A percentile compares a stretch with the other conserved stretches of the same genome.
phyloP scores from a whole-genome alignment of 2,329 filamentous ascomycete species.

The Xylogone sp. region DNA sequence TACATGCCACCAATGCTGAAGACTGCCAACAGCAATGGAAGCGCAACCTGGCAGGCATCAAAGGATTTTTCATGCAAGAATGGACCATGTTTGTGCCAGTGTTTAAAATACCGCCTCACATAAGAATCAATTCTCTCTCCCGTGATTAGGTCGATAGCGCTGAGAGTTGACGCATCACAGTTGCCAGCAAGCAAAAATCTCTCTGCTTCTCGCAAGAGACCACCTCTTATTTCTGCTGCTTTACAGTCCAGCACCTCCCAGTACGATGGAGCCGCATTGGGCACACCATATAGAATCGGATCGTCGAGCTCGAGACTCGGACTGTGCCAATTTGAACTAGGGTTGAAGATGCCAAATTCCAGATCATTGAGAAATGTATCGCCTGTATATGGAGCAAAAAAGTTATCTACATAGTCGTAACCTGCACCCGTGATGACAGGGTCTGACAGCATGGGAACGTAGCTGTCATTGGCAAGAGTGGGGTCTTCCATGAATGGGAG shows the following conservation, averaged over 20 bases:
- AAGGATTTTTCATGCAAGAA: slow-evolving; percentile 8
- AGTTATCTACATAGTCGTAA: background rate
- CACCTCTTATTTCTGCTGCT: background rate
- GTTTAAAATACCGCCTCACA: slow-evolving; percentile 16
- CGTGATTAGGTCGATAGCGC: slow-evolving; percentile 22
- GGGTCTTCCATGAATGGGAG: background rate
- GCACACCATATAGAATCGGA: background rate
- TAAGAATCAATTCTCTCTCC: slow-evolving; percentile 19
- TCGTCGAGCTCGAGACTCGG: background rate
- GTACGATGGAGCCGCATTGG: background rate
- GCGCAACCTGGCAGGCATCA: slow-evolving; percentile 3
- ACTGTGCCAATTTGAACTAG: background rate
- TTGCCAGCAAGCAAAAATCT: background rate
- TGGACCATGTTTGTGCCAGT: slow-evolving; percentile 7
- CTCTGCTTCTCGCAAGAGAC: background rate
- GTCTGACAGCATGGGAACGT: background rate
- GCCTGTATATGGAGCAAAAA: background rate
- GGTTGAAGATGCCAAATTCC: slow-evolving; percentile 8
- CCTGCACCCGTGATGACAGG: background rate
- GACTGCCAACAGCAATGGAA: slow-evolving; percentile 7
- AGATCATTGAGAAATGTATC: slow-evolving; percentile 17
- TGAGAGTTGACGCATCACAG: slow-evolving; percentile 3
- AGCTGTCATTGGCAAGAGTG: background rate
- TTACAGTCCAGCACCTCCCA: background rate
- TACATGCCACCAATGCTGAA: slow-evolving; percentile 8